Base-by-base conservation (phyloP, 2,329 filamentous ascomycete species). In the Nemania sp. region DNA sequence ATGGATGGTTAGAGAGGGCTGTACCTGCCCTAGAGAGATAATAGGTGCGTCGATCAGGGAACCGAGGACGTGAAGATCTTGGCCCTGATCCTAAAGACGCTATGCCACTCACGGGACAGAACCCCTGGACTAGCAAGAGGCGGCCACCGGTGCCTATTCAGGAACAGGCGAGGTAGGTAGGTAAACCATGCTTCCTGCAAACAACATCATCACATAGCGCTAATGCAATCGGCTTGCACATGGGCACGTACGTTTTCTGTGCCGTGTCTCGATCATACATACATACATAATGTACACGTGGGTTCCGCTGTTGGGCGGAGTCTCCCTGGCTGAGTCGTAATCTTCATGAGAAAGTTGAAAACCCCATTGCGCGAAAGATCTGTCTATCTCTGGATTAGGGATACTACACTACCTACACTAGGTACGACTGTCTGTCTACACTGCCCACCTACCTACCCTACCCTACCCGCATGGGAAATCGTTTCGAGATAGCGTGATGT, bases 201-300 rank as follows among this genome's bases (percentile, higher is more conserved):
- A 17, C 25, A 48, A 48, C 46, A 48, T 48, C 21, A 32, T 47
- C 46, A 35, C 17, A 43, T 18, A 10, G 52, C 25, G 48, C 29
- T 48, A 45, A 60, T 49, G 48, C 13, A 43, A 29, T 53, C 37
- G 20, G 18, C 17, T 25, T 46, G 49, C 54, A 54, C 34, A 21
- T 34, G 32, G 40, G 45, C 43, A 45, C 49, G 54, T 29, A 29
- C 25, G 25, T 29, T 45, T 49, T 39, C n/a, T 56, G 57, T 45
- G 42, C 35, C 35, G n/a, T 43, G 29, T 34, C 35, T 11, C 25
- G 25, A 42, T 53, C 25, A 53, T 53, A 49, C 49, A 49, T 7
- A n/a, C n/a, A n/a, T 29, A 29, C 25, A 29, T 29, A 29, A 7
- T 29, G 25, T 7, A 29, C 25, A 29, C 25, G 25, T 29, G 25